Percentiles rank a stretch among this genome's conserved stretches.
phyloP scores from a whole-genome alignment of 2,329 filamentous ascomycete genomes.

The Colletotrichum sp. region DNA sequence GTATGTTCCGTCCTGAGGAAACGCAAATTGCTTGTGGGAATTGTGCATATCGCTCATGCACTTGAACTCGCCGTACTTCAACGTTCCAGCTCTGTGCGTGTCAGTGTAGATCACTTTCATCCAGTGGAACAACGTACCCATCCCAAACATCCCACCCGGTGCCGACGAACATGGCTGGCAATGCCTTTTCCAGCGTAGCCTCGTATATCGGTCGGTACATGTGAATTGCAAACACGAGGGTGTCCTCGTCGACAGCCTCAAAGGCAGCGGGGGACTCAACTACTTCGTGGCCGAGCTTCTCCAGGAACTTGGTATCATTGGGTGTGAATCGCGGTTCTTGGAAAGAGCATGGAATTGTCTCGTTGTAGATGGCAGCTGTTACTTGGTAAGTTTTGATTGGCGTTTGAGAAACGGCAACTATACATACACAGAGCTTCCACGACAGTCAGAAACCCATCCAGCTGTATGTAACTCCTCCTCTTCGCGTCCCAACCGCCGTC shows the following conservation, averaged over 20 bases:
- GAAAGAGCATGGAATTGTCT: conserved; percentile 49
- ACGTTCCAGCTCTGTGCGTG: neutral
- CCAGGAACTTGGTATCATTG: conserved; percentile 56
- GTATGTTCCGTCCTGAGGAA: conserved; percentile 42
- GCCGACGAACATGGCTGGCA: conserved; percentile 63
- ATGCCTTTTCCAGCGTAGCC: conserved; percentile 46
- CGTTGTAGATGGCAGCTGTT: conserved; percentile 4
- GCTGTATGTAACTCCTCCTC: conserved; percentile 54
- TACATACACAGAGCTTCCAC: conserved; percentile 46
- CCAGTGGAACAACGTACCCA: conserved; percentile 37
- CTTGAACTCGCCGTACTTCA: conserved; percentile 29
- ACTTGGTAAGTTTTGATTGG: neutral
- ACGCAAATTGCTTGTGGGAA: conserved; percentile 32
- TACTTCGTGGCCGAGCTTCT: conserved; percentile 56
- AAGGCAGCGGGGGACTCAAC: conserved; percentile 59
- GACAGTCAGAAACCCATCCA: conserved; percentile 56
- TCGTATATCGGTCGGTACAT: conserved; percentile 61
- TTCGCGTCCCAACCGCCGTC: conserved; percentile 51
- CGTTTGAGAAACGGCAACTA: neutral
- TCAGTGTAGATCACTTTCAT: neutral
- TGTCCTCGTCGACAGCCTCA: conserved; percentile 47
- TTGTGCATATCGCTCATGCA: conserved; percentile 37
- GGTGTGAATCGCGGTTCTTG: conserved; percentile 60
- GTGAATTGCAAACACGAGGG: conserved; percentile 68
- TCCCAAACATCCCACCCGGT: conserved; percentile 59